Evolutionary conservation across 2,329 filamentous ascomycete genomes (phyloP).

Genomic region (Pseudogymnoascus sp.): DNA sequence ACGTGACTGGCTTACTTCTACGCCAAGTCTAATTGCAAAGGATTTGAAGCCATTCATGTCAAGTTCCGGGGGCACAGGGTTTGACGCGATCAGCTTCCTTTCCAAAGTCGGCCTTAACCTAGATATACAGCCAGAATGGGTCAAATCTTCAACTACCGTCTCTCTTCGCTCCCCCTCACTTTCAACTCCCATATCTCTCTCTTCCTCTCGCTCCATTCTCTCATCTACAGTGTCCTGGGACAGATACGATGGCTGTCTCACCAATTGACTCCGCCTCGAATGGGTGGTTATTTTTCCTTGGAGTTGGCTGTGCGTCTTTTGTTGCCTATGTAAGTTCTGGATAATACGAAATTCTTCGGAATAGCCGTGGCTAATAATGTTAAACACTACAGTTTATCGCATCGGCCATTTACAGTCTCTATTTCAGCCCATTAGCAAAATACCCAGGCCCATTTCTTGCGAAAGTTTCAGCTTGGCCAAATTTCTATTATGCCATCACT

Average conservation of each 20-base stretch:
- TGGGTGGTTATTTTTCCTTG: neutral
- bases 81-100: neutral
- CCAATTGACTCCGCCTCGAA: neutral
- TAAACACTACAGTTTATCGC: neutral
- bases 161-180: neutral
- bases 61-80: neutral
- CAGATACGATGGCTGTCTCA: neutral
- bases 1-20: neutral
- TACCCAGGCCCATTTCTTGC: neutral
- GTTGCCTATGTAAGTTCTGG: neutral
- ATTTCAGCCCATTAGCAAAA: neutral
- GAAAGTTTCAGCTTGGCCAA: neutral
- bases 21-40: no score
- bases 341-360: neutral
- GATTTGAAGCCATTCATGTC: neutral
- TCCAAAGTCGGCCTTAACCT: no score
- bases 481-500: neutral
- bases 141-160: neutral
- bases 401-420: conserved; percentile 1
- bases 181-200: neutral
- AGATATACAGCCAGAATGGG: neutral
- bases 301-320: neutral
- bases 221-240: no score
- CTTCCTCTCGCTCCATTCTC: neutral
- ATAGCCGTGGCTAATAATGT: neutral